Evolutionary conservation across 495 filamentous ascomycete genomes (phyloP).

Genomic region (Neurospora tetrasperma): DNA sequence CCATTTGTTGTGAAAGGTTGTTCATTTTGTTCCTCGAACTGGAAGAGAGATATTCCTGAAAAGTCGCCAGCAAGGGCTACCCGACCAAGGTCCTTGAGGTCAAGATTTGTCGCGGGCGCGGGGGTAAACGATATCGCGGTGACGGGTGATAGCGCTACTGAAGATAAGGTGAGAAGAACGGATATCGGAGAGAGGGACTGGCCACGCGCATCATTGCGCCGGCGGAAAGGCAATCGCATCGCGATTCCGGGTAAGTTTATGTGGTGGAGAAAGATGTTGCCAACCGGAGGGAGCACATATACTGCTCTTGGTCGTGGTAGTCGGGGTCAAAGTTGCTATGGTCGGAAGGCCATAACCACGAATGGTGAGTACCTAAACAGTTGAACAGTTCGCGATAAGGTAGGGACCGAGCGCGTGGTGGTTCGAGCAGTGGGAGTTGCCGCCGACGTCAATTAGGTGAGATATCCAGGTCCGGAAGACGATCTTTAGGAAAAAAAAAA

Average conservation of each 20-base stretch:
- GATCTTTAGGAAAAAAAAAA: neutral
- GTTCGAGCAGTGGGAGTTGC: slow-evolving; percentile 1
- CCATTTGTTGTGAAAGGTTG: slow-evolving; percentile 57
- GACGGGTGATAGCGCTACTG: slow-evolving; percentile 33
- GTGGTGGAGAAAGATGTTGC: slow-evolving; percentile 2
- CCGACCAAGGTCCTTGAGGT: slow-evolving; percentile 69
- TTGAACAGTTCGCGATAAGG: neutral
- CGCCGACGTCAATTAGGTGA: slow-evolving; percentile 3
- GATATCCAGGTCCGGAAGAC: neutral
- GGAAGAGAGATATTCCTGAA: slow-evolving; percentile 78
- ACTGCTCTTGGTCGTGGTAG: slow-evolving; percentile 11
- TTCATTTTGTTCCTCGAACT: slow-evolving; percentile 71
- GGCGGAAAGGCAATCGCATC: slow-evolving; percentile 31
- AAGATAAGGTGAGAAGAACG: slow-evolving; percentile 28
- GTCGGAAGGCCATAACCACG: slow-evolving; percentile 14
- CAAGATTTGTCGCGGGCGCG: slow-evolving; percentile 65
- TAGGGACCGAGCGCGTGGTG: neutral
- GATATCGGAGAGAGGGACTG: slow-evolving; percentile 12
- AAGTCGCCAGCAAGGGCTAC: slow-evolving; percentile 88
- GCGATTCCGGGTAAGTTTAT: slow-evolving; percentile 9
- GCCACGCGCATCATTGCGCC: slow-evolving; percentile 26
- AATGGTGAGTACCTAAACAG: neutral
- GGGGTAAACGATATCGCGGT: slow-evolving; percentile 60
- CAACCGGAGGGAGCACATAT: slow-evolving; percentile 10
- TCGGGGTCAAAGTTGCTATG: slow-evolving; percentile 12